Conservation (phyloP, 2,329 filamentous ascomycete genomes). For the Coniochaeta sp. region DNA sequence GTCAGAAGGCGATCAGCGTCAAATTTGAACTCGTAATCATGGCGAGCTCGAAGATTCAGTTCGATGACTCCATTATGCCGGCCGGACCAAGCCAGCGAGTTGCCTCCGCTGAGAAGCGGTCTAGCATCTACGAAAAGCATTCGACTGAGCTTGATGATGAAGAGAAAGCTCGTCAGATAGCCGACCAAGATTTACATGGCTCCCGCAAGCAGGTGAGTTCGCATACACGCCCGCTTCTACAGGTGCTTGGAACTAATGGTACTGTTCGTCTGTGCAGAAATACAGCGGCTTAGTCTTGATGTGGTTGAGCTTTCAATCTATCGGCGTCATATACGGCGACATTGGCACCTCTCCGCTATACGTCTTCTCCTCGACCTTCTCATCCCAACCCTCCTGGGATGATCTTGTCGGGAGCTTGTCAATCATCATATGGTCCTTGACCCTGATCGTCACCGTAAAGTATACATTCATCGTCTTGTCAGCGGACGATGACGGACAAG, state of each 20-base stretch:
- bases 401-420: conserved; percentile 60
- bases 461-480: conserved; percentile 59
- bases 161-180: neutral
- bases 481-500: conserved; percentile 65
- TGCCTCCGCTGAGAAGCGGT: neutral
- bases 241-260: neutral
- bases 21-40: neutral
- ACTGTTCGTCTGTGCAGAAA: neutral
- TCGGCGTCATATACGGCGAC: conserved; percentile 63
- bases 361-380: conserved; percentile 61
- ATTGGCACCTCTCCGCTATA: conserved; percentile 61
- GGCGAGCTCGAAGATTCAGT: neutral
- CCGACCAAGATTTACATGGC: neutral
- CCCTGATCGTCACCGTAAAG: conserved; percentile 62
- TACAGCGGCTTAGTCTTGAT: neutral
- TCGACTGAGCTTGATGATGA: neutral
- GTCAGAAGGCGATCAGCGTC: neutral
- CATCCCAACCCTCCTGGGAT: conserved; percentile 42
- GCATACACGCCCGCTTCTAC: neutral
- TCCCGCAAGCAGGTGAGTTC: neutral
- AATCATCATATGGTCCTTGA: conserved; percentile 62
- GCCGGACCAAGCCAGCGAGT: neutral
- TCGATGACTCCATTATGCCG: neutral
- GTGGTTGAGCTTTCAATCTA: conserved; percentile 54
- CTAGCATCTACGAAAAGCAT: neutral